These are phyloP conservation scores for Mikania micrantha DNA, from an alignment of 129 eudicot genomes.

Conservation along the genomic window DNA sequence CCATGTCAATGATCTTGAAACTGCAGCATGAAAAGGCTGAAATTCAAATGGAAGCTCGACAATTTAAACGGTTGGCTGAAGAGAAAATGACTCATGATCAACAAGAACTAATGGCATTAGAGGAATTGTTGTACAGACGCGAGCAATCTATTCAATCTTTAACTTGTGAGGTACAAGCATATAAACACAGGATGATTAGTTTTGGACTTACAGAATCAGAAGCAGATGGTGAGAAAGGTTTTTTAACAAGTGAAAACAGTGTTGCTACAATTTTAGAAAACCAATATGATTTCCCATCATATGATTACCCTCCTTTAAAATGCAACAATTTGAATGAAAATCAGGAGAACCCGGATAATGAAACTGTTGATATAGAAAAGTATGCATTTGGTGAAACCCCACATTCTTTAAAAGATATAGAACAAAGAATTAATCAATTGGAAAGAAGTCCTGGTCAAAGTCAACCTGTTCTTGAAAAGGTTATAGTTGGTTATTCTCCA, in stretches of 20 bases:
- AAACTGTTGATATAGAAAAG: slow-evolving; percentile 61
- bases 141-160: slow-evolving; percentile 73
- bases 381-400: slow-evolving; percentile 87
- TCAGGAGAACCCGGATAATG: slow-evolving; percentile 39
- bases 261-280: slow-evolving; percentile 26
- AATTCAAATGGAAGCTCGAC: slow-evolving; percentile 80
- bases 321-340: slow-evolving; percentile 59
- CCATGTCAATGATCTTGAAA: slow-evolving; percentile 96
- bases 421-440: slow-evolving; percentile 60
- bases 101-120: slow-evolving; percentile 56
- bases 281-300: slow-evolving; percentile 43
- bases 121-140: slow-evolving; percentile 70
- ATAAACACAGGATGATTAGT: slow-evolving; percentile 83
- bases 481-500: slow-evolving; percentile 73
- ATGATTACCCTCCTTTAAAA: slow-evolving; percentile 67
- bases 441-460: slow-evolving; percentile 54
- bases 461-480: slow-evolving; percentile 70
- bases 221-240: slow-evolving; percentile 51
- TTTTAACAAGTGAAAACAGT: slow-evolving; percentile 44
- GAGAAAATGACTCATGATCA: slow-evolving; percentile 92
- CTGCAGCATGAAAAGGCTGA: slow-evolving; percentile 90
- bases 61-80: slow-evolving; percentile 73
- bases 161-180: slow-evolving; percentile 69
- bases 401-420: slow-evolving; percentile 58
- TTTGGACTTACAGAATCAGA: slow-evolving; percentile 75